Base-by-base conservation (phyloP, 345 rosid genomes). In the Eucalyptus viminalis region DNA sequence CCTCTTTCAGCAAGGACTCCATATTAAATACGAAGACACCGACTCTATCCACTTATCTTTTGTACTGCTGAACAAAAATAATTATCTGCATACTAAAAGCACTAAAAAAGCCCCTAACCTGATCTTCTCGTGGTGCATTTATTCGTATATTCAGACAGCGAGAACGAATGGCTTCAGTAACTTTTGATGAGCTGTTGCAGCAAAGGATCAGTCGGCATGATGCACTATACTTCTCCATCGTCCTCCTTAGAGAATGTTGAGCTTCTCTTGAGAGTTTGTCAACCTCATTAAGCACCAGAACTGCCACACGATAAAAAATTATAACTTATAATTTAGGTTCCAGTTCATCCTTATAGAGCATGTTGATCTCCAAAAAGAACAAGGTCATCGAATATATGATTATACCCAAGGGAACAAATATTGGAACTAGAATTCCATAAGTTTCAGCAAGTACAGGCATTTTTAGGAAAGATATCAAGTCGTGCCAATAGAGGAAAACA, bases 251-350 rank as follows among this genome's bases (percentile, higher is more conserved):
- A 91, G 99, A 95, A 95, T 96, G 98, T 14, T 98, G 99, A 40
- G 99, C 99, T 93, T 97, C 99, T 94, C 99, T 95, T 86, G 99
- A 97, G 86, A 98, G 99, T 93, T 96, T 98, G 97, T 97, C 99
- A 88, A 97, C 99, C 92, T 98, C 99, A 93, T 98, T 97, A 90
- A 98, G 95, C 90, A 98, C 98, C 86, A 97, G 90, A 87, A 98
- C 99, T 98, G 93, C 49, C 86, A 47, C 69, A 86, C 4, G 16
- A 76, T 29, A 54, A 40, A 37, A 76, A 44, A 76, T 72, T 19
- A 34, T 34, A 37, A 6, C 47, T 76, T 76, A 76, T 37, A 21
- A 29, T 37, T 76, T 40, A 76, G 47, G 83, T 37, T 76, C 21
- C 83, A 76, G 45, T 37, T 76, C 9, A 76, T 37, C 25, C 25